A percentile compares a stretch with the other conserved stretches of the same genome.
These are phyloP conservation scores for Pugionium dolabratum DNA, from an alignment of 345 rosid species.

Conservation along the genomic window DNA sequence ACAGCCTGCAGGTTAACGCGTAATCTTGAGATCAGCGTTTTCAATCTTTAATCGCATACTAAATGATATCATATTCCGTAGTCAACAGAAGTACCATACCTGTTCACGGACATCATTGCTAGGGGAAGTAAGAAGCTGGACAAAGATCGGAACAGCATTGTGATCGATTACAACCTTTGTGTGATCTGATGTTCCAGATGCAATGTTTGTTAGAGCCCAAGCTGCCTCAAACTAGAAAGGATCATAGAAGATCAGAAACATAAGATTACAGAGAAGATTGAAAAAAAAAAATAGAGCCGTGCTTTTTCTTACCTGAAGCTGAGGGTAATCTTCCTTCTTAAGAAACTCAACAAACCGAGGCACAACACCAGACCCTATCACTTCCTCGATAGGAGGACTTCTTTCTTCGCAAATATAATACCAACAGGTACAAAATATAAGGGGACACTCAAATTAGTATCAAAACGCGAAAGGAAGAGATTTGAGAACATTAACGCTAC, in stretches of 20 bases:
- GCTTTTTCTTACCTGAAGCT: constrained; percentile 61
- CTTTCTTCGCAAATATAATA: constrained; percentile 51
- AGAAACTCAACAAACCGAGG: constrained; percentile 94
- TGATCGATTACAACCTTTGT: constrained; percentile 85
- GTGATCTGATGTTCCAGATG: constrained; percentile 88
- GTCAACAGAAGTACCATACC: constrained; percentile 44
- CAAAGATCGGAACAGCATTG: constrained; percentile 80
- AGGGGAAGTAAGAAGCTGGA: constrained; percentile 71
- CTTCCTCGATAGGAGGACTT: constrained; percentile 85
- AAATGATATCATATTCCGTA: not conserved
- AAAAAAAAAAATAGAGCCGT: not conserved
- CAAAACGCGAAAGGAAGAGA: not conserved
- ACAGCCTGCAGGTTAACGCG: constrained; percentile 58
- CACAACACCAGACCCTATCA: constrained; percentile 73
- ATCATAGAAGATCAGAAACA: constrained; percentile 7
- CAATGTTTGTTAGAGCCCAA: constrained; percentile 93
- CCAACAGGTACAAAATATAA: not conserved
- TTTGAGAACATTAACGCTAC: constrained; percentile 36
- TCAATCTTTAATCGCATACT: not conserved
- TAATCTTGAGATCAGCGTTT: not conserved
- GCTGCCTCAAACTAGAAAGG: constrained; percentile 84
- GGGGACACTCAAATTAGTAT: not conserved
- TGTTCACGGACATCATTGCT: constrained; percentile 94
- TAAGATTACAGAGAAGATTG: not conserved
- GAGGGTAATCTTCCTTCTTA: constrained; percentile 65